Evolutionary conservation across 2,329 filamentous ascomycete species (phyloP).

Genomic region (Aspergillus tamarii): DNA sequence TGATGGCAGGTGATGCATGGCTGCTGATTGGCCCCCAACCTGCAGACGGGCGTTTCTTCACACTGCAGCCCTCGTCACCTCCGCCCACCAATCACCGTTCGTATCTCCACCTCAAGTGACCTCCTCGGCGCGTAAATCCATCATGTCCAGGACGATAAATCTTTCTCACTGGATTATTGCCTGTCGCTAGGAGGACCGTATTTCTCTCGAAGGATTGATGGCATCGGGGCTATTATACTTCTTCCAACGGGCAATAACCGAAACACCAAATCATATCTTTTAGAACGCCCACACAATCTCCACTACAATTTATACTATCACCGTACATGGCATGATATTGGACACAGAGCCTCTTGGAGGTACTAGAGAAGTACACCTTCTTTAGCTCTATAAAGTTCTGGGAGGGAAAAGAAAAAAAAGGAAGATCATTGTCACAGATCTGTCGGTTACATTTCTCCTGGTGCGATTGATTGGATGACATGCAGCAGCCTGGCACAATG

Average conservation of each 20-base stretch:
- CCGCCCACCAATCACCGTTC: slow-evolving; percentile 20
- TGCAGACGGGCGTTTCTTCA: slow-evolving; percentile 29
- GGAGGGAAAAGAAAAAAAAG: not conserved
- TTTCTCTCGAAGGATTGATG: slow-evolving; percentile 7
- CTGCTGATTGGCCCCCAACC: slow-evolving; percentile 18
- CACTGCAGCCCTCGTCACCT: slow-evolving; percentile 29
- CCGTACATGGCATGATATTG: not conserved
- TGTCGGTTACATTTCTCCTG: no score
- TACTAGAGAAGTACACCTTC: not conserved
- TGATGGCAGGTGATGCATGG: not conserved
- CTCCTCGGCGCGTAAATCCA: slow-evolving; percentile 24
- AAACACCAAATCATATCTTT: not conserved
- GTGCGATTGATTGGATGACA: not conserved
- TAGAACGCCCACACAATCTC: not conserved
- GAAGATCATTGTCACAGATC: not conserved
- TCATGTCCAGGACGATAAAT: not conserved
- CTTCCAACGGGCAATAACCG: not conserved
- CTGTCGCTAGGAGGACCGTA: not conserved
- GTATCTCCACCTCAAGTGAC: slow-evolving; percentile 19
- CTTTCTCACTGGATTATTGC: not conserved
- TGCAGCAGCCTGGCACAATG: not conserved
- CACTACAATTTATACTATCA: not conserved
- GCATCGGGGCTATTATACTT: slow-evolving; percentile 4
- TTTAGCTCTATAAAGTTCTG: not conserved
- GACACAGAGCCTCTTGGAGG: not conserved